Conservation (phyloP, 2,329 filamentous ascomycete species). For the Aschersonia sp. region DNA sequence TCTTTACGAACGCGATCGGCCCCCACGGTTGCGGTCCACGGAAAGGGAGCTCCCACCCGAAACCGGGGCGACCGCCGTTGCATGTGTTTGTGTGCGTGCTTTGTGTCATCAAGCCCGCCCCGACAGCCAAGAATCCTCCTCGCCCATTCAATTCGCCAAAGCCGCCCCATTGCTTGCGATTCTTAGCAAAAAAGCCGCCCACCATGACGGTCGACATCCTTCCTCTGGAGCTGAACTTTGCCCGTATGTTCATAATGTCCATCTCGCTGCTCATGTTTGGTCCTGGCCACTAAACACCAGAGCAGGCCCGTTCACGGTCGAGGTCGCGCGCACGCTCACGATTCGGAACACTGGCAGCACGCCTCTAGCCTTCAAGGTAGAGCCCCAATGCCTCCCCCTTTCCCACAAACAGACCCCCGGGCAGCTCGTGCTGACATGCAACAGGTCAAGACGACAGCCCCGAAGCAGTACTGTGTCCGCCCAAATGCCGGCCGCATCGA, state of each 20-base stretch:
- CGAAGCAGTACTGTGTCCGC: constrained; percentile 98
- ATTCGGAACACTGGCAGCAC: constrained; percentile 49
- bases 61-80: no score
- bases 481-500: constrained; percentile 96
- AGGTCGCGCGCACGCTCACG: constrained; percentile 49
- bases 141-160: neutral
- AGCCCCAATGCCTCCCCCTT: constrained; percentile 8
- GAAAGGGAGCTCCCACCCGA: no score
- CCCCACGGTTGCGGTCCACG: no score
- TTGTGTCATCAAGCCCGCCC: no score
- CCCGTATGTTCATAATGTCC: constrained; percentile 45
- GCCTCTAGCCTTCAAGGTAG: constrained; percentile 57
- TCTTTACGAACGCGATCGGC: no score
- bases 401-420: no score
- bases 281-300: neutral
- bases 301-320: constrained; percentile 50
- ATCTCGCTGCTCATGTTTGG: no score
- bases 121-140: neutral
- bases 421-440: neutral
- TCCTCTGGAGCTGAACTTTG: constrained; percentile 82
- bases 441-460: constrained; percentile 96
- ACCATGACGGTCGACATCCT: constrained; percentile 92
- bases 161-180: neutral
- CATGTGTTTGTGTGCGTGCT: no score
- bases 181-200: constrained; percentile 7